phyloP scores from a whole-genome alignment of 768 basidiomycete genomes.

The Hemileccinum rubropunctum region DNA sequence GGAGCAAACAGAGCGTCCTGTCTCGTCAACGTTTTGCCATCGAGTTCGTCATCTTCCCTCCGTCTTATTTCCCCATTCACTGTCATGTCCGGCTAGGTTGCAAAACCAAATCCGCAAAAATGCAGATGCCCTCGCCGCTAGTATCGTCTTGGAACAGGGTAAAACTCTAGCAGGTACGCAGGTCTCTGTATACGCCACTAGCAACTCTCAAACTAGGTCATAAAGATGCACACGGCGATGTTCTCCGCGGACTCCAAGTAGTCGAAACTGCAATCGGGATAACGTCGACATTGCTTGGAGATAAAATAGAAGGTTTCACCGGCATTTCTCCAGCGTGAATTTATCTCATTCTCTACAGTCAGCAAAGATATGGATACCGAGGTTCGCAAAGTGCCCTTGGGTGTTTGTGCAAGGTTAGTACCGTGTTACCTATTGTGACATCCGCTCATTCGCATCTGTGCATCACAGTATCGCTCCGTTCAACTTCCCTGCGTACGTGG shows the following conservation, averaged over 20 bases:
- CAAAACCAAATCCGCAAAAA: constrained; percentile 86
- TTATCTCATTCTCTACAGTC: constrained; percentile 44
- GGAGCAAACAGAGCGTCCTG: constrained; percentile 84
- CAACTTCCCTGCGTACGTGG: constrained; percentile 80
- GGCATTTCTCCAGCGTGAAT: neutral
- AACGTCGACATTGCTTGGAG: constrained; percentile 82
- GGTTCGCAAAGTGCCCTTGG: constrained; percentile 77
- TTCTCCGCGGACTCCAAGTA: constrained; percentile 89
- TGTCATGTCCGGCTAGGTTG: constrained; percentile 48
- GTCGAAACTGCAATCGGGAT: constrained; percentile 79
- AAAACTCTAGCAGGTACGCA: constrained; percentile 80
- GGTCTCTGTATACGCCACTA: neutral
- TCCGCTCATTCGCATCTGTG: constrained; percentile 1
- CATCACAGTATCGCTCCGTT: constrained; percentile 71
- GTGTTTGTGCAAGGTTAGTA: constrained; percentile 71
- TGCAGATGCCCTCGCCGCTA: constrained; percentile 79
- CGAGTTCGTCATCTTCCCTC: constrained; percentile 58
- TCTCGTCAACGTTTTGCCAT: constrained; percentile 85
- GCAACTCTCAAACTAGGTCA: neutral
- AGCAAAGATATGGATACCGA: constrained; percentile 97
- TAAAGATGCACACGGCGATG: constrained; percentile 90
- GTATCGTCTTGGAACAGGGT: constrained; percentile 94
- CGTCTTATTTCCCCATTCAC: constrained; percentile 2
- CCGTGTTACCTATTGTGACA: neutral
- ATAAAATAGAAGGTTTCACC: constrained; percentile 81